Conservation (phyloP, 306 rosid species). For the Gleditsia sinensis region DNA sequence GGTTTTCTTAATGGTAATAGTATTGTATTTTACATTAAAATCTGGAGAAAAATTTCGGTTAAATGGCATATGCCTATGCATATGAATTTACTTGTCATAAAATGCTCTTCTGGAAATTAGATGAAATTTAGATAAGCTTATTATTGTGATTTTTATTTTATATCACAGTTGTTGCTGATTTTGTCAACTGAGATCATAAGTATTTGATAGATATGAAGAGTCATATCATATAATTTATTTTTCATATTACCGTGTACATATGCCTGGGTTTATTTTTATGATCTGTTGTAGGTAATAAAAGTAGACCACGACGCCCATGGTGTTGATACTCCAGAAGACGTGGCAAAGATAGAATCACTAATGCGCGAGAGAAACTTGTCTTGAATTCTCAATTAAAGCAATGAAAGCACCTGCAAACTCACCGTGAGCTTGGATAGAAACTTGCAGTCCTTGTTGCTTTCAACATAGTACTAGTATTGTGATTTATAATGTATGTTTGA, state of each 20-base stretch:
- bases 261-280: conserved; percentile 16
- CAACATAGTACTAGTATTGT: neutral
- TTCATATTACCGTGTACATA: neutral
- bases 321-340: conserved; percentile 90
- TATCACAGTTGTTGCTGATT: neutral
- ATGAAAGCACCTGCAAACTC: conserved; percentile 5
- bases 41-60: neutral
- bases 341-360: conserved; percentile 76
- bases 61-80: neutral
- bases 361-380: conserved; percentile 74
- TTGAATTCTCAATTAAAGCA: conserved; percentile 35
- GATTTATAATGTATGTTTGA: conserved; percentile 11
- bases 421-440: conserved; percentile 1
- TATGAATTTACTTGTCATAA: no score
- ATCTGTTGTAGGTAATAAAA: conserved; percentile 70
- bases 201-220: neutral
- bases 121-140: neutral
- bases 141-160: neutral
- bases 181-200: neutral
- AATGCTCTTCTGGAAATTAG: neutral
- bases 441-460: conserved; percentile 1
- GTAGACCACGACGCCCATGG: conserved; percentile 97
- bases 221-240: neutral
- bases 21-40: neutral
- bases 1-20: neutral